These are phyloP conservation scores for Cutaneotrichosporon daszewskae DNA, from an alignment of 1,284 basidiomycete species.

Conservation along the genomic window DNA sequence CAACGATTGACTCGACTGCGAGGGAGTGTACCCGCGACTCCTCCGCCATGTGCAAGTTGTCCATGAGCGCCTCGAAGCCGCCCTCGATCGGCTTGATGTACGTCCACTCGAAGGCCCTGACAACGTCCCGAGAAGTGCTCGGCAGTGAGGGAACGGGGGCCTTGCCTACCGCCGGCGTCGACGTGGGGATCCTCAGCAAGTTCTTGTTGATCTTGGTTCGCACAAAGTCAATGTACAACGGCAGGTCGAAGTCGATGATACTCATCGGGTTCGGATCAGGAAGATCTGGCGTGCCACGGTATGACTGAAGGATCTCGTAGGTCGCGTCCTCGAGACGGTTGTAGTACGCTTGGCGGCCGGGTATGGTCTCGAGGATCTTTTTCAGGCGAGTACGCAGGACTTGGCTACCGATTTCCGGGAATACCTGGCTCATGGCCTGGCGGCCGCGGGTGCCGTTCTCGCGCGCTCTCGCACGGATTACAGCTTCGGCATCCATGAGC, in stretches of 20 bases:
- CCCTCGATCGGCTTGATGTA: slow-evolving; percentile 51
- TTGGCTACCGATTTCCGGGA: slow-evolving; percentile 52
- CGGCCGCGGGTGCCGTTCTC: slow-evolving; percentile 51
- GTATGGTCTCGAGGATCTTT: slow-evolving; percentile 57
- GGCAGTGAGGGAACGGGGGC: slow-evolving; percentile 25
- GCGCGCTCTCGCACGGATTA: slow-evolving; percentile 63
- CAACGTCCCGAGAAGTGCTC: slow-evolving; percentile 51
- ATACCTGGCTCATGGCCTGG: slow-evolving; percentile 56
- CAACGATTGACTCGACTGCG: slow-evolving; percentile 54
- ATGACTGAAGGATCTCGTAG: slow-evolving; percentile 66
- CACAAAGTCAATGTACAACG: slow-evolving; percentile 70
- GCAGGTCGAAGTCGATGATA: slow-evolving; percentile 67
- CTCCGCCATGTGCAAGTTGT: slow-evolving; percentile 47
- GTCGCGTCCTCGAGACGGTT: slow-evolving; percentile 74
- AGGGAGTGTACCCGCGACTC: slow-evolving; percentile 62
- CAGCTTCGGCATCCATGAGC: slow-evolving; percentile 70
- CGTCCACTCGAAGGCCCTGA: slow-evolving; percentile 55
- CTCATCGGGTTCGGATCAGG: slow-evolving; percentile 66
- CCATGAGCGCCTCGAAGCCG: slow-evolving; percentile 53
- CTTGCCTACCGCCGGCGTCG: slow-evolving; percentile 5
- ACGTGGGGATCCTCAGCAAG: slow-evolving; percentile 53
- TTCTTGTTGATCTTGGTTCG: slow-evolving; percentile 76
- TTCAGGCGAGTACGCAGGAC: slow-evolving; percentile 27
- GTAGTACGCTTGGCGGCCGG: slow-evolving; percentile 67
- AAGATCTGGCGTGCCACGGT: slow-evolving; percentile 62